phyloP scores from a whole-genome alignment of 257 asterid species.

The Verbena officinalis region DNA sequence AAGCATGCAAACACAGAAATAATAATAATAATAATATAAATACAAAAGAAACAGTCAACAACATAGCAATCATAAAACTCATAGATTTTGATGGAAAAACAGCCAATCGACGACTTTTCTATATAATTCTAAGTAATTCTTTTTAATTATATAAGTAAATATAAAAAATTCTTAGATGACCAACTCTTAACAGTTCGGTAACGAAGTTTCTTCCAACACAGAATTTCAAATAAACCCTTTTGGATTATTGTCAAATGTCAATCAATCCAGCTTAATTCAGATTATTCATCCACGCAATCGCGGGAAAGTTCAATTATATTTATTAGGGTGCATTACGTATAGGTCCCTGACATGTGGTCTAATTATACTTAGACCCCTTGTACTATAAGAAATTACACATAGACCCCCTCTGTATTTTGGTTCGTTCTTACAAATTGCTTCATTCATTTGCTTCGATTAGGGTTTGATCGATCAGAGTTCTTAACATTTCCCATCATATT shows the following conservation, averaged over 20 bases:
- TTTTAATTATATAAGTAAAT: slow-evolving; percentile 7
- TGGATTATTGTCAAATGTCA: no score
- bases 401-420: no score
- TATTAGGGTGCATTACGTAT: no score
- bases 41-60: slow-evolving; percentile 20
- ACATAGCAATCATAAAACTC: slow-evolving; percentile 5
- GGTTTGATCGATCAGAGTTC: no score
- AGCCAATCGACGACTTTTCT: slow-evolving; percentile 18
- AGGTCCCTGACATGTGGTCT: no score
- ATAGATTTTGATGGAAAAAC: slow-evolving; percentile 12
- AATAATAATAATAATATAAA: neutral
- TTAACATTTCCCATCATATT: no score
- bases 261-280: no score
- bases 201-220: slow-evolving; percentile 35
- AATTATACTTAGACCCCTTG: no score
- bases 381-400: no score
- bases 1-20: neutral
- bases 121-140: no score
- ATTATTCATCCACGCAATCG: slow-evolving; percentile 45
- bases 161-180: slow-evolving; percentile 34
- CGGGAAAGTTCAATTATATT: neutral
- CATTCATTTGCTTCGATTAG: neutral
- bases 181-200: slow-evolving; percentile 45
- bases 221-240: neutral
- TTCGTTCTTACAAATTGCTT: no score